Evolutionary conservation across 345 rosid genomes (phyloP), one percentile per base, ranked within the genome.

Genomic region (Aethionema arabicum): DNA sequence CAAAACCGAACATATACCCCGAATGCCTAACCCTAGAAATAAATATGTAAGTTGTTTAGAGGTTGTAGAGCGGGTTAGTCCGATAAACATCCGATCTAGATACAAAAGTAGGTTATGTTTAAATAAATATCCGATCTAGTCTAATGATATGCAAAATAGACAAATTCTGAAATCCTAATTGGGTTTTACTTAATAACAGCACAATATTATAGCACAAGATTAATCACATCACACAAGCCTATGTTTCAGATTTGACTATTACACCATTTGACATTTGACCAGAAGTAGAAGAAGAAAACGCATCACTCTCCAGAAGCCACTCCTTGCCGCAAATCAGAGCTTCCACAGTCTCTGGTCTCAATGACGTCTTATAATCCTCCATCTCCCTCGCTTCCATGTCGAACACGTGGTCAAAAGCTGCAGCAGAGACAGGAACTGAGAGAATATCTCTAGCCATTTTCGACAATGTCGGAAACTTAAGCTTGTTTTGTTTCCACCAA

Each of bases 401-500:
- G 62, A 86, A 91, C 8, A 91, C 80, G 0, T 84, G 60, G 6
- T 79, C 88, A 0, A 77, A 74, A 8, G 68, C 72, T 12, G 78
- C 90, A 10, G 86, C 82, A 5, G 83, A 70, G 14, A 85, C 90
- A 1, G 84, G 85, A 31, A 88, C 67, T 0, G 85, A 72, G 55
- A 92, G 77, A 10, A 92, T 77, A 69, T 89, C 96, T 2, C 96
- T 80, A 52, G 96, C 93, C 96, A 92, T 92, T 74, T 82, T 85
- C 1, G 88, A 83, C 48, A 92, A 85, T 5, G 85, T 88, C 0
- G 98, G 98, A 62, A 74, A 88, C 78, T 88, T 86, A 59, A 88
- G 59, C 77, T 79, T 86, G 79, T 91, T 85, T 77, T 77, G 78
- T 73, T 86, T 88, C 96, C 98, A 91, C 98, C 98, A 92, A 37